phyloP scores from a whole-genome alignment of 208 protist genomes.

The Trichomonas gallinae region DNA sequence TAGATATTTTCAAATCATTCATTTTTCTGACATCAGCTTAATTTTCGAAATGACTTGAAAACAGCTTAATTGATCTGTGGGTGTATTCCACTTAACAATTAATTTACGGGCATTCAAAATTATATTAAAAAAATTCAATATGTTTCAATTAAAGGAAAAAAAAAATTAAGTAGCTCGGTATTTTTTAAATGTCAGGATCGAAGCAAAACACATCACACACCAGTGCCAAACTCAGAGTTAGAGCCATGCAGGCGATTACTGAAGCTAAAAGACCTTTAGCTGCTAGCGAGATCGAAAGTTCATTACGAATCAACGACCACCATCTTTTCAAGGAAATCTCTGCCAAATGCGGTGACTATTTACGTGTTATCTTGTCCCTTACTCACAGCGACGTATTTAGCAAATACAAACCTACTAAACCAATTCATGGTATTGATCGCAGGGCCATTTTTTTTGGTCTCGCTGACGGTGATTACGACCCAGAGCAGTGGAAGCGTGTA shows the following conservation, averaged over 20 bases:
- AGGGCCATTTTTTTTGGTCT: background rate
- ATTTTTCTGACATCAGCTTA: too few species aligned
- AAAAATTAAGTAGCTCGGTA: background rate
- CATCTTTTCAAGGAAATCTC: background rate
- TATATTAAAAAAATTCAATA: background rate
- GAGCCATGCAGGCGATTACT: background rate
- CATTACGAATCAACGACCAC: background rate
- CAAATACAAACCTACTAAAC: background rate
- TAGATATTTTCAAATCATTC: too few species aligned
- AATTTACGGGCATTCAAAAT: background rate
- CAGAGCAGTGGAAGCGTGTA: background rate
- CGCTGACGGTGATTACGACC: background rate
- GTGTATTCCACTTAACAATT: background rate
- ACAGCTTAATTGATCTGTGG: too few species aligned
- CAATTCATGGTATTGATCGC: background rate
- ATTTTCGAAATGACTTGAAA: too few species aligned
- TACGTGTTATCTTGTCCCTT: background rate
- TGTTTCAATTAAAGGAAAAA: background rate
- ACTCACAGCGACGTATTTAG: background rate
- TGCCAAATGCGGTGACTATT: background rate
- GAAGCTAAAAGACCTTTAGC: background rate
- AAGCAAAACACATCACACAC: background rate
- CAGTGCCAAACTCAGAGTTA: background rate
- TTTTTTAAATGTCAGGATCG: background rate
- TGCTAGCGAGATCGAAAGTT: background rate